phyloP scores from a whole-genome alignment of 2,329 filamentous ascomycete genomes.

The Xylaria sp. region DNA sequence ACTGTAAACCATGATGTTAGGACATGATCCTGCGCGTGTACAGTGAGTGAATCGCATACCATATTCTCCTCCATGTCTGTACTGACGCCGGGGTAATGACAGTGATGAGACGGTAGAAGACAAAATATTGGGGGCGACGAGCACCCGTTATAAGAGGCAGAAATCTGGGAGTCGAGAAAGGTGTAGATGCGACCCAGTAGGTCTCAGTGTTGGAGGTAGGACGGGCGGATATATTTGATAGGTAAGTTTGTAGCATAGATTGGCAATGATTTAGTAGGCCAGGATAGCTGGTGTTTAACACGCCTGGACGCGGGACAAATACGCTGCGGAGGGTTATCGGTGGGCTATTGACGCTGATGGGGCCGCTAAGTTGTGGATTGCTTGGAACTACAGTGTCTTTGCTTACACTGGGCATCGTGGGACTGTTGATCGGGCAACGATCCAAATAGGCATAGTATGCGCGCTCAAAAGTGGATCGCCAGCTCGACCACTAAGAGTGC shows the following conservation, averaged over 20 bases:
- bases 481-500: neutral
- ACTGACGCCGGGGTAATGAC: constrained; percentile 20
- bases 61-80: constrained; percentile 44
- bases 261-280: neutral
- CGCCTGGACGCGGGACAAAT: neutral
- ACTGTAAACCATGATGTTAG: constrained; percentile 37
- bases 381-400: constrained; percentile 21
- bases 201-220: constrained; percentile 22
- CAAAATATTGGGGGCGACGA: constrained; percentile 26
- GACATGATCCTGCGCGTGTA: neutral
- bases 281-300: neutral
- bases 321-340: constrained; percentile 3
- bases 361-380: constrained; percentile 14
- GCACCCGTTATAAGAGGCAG: constrained; percentile 24
- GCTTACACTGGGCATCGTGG: constrained; percentile 8
- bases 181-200: constrained; percentile 27
- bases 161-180: constrained; percentile 18
- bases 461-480: neutral
- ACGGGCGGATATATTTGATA: constrained; percentile 22
- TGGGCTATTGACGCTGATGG: constrained; percentile 23
- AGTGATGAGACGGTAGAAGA: neutral
- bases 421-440: constrained; percentile 36
- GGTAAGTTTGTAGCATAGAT: neutral
- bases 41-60: constrained; percentile 34
- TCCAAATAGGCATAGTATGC: neutral